Conservation (phyloP, 768 basidiomycete species). For the Russula abietina region DNA sequence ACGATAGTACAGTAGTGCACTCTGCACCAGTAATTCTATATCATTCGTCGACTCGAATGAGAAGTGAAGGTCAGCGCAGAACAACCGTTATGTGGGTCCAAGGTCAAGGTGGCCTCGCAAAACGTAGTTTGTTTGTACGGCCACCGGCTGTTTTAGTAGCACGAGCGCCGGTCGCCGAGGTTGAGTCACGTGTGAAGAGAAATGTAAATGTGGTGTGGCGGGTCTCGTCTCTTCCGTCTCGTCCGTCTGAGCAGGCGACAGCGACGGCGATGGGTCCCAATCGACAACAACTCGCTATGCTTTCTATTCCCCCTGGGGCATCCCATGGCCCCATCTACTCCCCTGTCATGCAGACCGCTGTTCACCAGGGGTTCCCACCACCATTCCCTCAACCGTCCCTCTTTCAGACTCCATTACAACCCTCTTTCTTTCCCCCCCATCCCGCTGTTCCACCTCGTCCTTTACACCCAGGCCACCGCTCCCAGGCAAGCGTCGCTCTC, state of each 20-base stretch:
- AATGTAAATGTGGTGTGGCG: neutral
- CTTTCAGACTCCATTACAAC: slow-evolving; percentile 70
- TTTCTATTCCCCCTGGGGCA: slow-evolving; percentile 47
- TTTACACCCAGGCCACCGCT: slow-evolving; percentile 42
- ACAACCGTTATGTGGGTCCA: no score
- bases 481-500: slow-evolving; percentile 57
- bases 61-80: no score
- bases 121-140: no score
- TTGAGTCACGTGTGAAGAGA: neutral
- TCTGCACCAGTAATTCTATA: no score
- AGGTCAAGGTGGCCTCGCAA: no score
- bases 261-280: slow-evolving; percentile 29
- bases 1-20: no score
- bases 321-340: slow-evolving; percentile 52
- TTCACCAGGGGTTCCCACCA: slow-evolving; percentile 55
- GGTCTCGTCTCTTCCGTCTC: neutral
- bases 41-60: no score
- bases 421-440: slow-evolving; percentile 51
- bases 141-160: no score
- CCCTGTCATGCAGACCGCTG: slow-evolving; percentile 54
- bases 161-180: no score
- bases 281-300: slow-evolving; percentile 47
- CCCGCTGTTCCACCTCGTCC: slow-evolving; percentile 50
- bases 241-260: neutral
- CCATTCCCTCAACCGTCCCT: slow-evolving; percentile 40